Base-by-base conservation (phyloP, 1,284 basidiomycete genomes). In the Phenoliferia sp. region DNA sequence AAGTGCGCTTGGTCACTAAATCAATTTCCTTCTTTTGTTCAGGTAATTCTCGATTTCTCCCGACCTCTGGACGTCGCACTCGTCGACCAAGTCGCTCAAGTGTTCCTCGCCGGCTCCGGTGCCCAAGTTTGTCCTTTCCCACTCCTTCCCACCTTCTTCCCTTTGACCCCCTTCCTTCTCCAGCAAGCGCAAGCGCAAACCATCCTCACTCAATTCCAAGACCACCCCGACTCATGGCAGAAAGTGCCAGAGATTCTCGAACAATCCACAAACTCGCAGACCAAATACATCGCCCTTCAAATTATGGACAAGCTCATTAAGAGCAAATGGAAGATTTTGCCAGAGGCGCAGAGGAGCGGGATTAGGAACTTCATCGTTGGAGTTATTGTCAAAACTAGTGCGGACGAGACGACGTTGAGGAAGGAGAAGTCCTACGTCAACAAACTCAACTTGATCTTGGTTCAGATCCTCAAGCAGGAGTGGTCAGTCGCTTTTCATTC, bases 381-480 rank as follows among this genome's bases (percentile, higher is more conserved):
- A 59, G 85, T 94, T 69, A 96, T 92, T 19, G 91, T 99, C 71
- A 92, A 94, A 79, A 87, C 91, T 56, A 90, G 93, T 78, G 93
- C 95, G 77, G 82, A 74, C 84, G 55, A 80, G 66, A 69, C 72
- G 55, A 84, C 86, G 35, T 85, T 97, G 83, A 85, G 92, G 69
- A 88, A 90, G 78, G 93, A 99, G 82, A 97, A 92, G 84, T 91
- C 92, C 9, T 98, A 94, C 77, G 80, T 99, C 76, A 95, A 96
- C 80, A 99, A 99, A 82, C 86, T 99, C 72, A 97, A 99, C 80
- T 84, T 98, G 59, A 94, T 95, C 33, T 85, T 99, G 54, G 92
- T 99, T 6, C 78, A 98, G 92, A 97, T 99, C 71, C 84, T 99
- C 74, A 99, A 99, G 82, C 96, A 99, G 83, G 96, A 98, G 79